These are phyloP conservation scores for Dendrothele bispora DNA, from an alignment of 768 basidiomycete species.

Conservation along the genomic window DNA sequence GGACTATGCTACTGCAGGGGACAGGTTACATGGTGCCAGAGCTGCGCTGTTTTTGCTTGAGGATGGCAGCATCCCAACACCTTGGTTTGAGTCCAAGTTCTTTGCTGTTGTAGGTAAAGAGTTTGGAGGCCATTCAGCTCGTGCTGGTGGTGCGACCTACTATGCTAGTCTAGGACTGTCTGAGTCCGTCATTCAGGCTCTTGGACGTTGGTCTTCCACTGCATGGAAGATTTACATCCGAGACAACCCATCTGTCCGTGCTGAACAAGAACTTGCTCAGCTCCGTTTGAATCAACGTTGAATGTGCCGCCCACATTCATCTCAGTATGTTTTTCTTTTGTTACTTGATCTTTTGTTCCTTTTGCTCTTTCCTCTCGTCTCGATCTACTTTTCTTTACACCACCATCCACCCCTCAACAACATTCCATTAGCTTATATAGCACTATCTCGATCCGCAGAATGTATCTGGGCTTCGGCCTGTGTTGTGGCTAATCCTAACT, in stretches of 20 bases:
- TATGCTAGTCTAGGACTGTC: conserved; percentile 21
- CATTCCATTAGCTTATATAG: too few species aligned
- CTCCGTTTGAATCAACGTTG: background rate
- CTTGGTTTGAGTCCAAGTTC: conserved; percentile 22
- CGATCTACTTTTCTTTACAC: background rate
- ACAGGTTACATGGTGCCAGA: conserved; percentile 10
- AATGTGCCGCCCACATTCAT: too few species aligned
- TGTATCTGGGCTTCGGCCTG: too few species aligned
- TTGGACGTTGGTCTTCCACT: conserved; percentile 10
- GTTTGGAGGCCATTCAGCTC: conserved; percentile 23
- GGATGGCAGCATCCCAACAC: conserved; percentile 20
- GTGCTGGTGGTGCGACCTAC: conserved; percentile 24
- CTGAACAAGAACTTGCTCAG: background rate
- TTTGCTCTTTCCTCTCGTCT: background rate
- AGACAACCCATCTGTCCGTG: background rate
- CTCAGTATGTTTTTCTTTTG: background rate
- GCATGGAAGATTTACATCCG: conserved; percentile 1
- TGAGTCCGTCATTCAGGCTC: conserved; percentile 21
- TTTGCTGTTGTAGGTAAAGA: conserved; percentile 9
- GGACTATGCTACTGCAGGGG: conserved; percentile 11
- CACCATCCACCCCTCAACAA: background rate
- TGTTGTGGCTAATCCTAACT: too few species aligned
- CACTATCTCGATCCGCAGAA: too few species aligned
- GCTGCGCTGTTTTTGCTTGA: conserved; percentile 18
- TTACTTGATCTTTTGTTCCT: background rate